Conservation (phyloP, 352 stramenopile species). For the Stephanocyclus meneghinianus region DNA sequence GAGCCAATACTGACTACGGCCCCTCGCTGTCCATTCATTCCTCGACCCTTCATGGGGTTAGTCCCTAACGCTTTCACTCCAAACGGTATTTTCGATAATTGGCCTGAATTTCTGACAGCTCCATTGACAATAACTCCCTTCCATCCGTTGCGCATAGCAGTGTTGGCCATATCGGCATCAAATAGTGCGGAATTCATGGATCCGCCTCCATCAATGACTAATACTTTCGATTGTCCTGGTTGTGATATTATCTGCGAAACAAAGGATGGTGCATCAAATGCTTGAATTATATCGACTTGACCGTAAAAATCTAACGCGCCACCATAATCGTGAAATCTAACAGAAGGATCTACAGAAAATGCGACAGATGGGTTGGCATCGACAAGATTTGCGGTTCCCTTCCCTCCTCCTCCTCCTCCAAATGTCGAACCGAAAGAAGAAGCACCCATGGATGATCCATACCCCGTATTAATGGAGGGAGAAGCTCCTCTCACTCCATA, state of each 20-base stretch:
- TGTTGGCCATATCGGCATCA: constrained; percentile 37
- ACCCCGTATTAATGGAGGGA: not conserved
- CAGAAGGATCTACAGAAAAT: constrained; percentile 35
- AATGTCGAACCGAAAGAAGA: constrained; percentile 10
- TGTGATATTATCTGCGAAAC: constrained; percentile 47
- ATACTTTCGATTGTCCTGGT: constrained; percentile 49
- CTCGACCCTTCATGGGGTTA: constrained; percentile 42
- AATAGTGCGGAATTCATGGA: constrained; percentile 44
- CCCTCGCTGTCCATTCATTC: constrained; percentile 28
- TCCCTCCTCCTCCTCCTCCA: constrained; percentile 14
- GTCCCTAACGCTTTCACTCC: constrained; percentile 59
- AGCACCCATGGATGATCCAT: constrained; percentile 13
- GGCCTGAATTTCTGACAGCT: constrained; percentile 37
- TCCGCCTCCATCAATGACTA: constrained; percentile 58
- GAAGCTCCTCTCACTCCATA: constrained; percentile 20
- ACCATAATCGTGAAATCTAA: constrained; percentile 50
- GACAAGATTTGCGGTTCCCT: constrained; percentile 23
- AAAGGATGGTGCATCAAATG: constrained; percentile 40
- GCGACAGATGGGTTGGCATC: constrained; percentile 39
- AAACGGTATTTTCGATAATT: constrained; percentile 30
- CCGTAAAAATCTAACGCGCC: constrained; percentile 35
- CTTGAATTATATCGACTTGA: constrained; percentile 54
- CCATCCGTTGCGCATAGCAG: constrained; percentile 50
- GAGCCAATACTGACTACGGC: constrained; percentile 24
- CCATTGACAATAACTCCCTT: constrained; percentile 61